Evolutionary conservation across 2,329 filamentous ascomycete species (phyloP).

Genomic region (Paecilomyces variotii): DNA sequence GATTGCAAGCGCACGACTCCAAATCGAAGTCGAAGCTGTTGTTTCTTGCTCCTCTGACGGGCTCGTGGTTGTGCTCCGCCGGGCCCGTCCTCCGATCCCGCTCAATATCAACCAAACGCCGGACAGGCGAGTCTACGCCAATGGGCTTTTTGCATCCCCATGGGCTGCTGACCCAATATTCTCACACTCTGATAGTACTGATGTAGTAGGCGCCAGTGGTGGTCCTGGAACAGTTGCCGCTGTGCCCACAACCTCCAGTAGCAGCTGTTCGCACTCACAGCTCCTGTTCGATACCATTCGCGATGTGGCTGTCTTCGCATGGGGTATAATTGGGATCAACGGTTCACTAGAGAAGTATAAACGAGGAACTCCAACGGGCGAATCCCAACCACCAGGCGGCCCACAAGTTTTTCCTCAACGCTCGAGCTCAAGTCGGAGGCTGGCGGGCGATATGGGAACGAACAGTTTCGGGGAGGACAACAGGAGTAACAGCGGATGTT

Average conservation of each 20-base stretch:
- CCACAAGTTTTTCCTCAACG: constrained; percentile 43
- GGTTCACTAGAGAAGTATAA: constrained; percentile 60
- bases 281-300: constrained; percentile 71
- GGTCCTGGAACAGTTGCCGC: constrained; percentile 32
- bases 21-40: constrained; percentile 75
- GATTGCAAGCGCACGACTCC: constrained; percentile 26
- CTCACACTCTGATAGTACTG: constrained; percentile 15
- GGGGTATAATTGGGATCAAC: constrained; percentile 74
- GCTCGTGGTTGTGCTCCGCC: constrained; percentile 70
- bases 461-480: not conserved
- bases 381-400: constrained; percentile 50
- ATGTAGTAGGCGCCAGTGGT: constrained; percentile 15
- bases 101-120: constrained; percentile 31
- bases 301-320: constrained; percentile 81
- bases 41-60: constrained; percentile 86
- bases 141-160: constrained; percentile 69
- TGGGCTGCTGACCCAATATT: constrained; percentile 63
- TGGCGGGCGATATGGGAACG: not conserved
- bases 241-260: constrained; percentile 37
- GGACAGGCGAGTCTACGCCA: constrained; percentile 41
- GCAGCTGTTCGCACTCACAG: constrained; percentile 45
- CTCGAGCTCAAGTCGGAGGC: constrained; percentile 2
- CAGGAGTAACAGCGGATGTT: not conserved
- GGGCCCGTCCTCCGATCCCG: constrained; percentile 62
- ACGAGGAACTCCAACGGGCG: constrained; percentile 54